Percentiles rank a stretch among this genome's conserved stretches.
phyloP scores from a whole-genome alignment of 2,329 filamentous ascomycete genomes.

The Colletotrichum lupini region DNA sequence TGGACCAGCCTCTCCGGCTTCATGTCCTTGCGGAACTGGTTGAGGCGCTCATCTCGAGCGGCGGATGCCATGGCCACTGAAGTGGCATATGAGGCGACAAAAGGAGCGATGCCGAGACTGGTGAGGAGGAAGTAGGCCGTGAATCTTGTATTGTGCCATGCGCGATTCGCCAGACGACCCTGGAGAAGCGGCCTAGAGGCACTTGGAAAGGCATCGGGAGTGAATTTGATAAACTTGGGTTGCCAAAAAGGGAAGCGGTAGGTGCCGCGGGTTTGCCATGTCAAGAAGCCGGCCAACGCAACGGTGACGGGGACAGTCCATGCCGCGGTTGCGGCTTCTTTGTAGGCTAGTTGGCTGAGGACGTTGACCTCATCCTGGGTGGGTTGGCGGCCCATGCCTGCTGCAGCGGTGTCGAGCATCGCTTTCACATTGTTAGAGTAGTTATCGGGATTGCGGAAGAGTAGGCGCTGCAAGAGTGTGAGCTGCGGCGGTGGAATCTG shows the following conservation, averaged over 20 bases:
- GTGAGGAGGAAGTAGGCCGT: conserved; percentile 44
- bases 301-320: conserved; percentile 43
- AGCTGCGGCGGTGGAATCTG: conserved; percentile 2
- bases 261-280: conserved; percentile 43
- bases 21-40: conserved; percentile 26
- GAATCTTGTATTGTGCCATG: conserved; percentile 52
- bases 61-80: neutral
- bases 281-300: conserved; percentile 39
- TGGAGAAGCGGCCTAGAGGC: conserved; percentile 38
- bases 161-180: conserved; percentile 39
- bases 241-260: conserved; percentile 55
- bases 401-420: neutral
- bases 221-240: conserved; percentile 45
- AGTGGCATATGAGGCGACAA: conserved; percentile 45
- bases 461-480: conserved; percentile 12
- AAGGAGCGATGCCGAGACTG: conserved; percentile 40
- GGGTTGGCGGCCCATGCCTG: conserved; percentile 40
- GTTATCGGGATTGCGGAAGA: conserved; percentile 1
- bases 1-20: conserved; percentile 9
- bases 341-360: conserved; percentile 41
- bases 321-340: conserved; percentile 45
- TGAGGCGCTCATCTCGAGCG: conserved; percentile 20
- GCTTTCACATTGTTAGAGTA: neutral
- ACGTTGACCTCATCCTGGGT: conserved; percentile 50
- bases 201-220: conserved; percentile 45